phyloP scores from a whole-genome alignment of 495 filamentous ascomycete genomes.

The Podospora pseudoanserina region DNA sequence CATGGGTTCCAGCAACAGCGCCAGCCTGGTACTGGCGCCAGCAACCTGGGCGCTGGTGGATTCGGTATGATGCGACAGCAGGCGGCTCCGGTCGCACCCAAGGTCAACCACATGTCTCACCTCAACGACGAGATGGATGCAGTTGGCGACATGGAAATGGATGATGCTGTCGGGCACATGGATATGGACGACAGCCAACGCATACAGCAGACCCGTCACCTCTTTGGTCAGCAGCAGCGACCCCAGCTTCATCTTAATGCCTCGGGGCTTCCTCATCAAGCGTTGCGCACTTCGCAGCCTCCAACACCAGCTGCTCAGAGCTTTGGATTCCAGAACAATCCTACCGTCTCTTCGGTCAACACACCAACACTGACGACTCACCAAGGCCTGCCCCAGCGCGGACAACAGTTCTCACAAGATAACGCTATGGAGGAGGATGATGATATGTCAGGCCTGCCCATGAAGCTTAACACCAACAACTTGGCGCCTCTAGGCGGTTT shows the following conservation, averaged over 20 bases:
- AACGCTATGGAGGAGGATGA: slow-evolving; percentile 46
- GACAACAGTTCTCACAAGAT: slow-evolving; percentile 52
- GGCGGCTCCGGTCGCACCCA: slow-evolving; percentile 32
- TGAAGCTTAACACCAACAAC: slow-evolving; percentile 55
- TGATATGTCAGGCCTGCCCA: slow-evolving; percentile 51
- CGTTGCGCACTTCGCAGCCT: slow-evolving; percentile 79
- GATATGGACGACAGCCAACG: slow-evolving; percentile 59
- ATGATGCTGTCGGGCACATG: slow-evolving; percentile 67
- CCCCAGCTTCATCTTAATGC: slow-evolving; percentile 70
- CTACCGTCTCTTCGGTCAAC: slow-evolving; percentile 96
- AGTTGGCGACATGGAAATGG: slow-evolving; percentile 95
- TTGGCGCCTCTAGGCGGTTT: slow-evolving; percentile 40
- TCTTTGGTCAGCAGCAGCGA: slow-evolving; percentile 72
- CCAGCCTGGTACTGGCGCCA: slow-evolving; percentile 28
- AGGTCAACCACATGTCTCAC: slow-evolving; percentile 35
- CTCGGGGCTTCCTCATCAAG: slow-evolving; percentile 66
- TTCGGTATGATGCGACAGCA: slow-evolving; percentile 49
- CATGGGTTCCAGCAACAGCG: slow-evolving; percentile 40
- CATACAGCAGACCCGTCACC: slow-evolving; percentile 54
- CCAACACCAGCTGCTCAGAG: slow-evolving; percentile 73
- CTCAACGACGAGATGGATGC: slow-evolving; percentile 72
- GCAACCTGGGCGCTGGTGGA: slow-evolving; percentile 33
- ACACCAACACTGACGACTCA: slow-evolving; percentile 80
- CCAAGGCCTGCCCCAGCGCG: slow-evolving; percentile 37
- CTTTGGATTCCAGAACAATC: slow-evolving; percentile 83